Percentiles rank a stretch among this genome's conserved stretches.
These are phyloP conservation scores for Chytridiales sp. DNA, from an alignment of 371 early-diverging fungal genomes.

Conservation along the genomic window DNA sequence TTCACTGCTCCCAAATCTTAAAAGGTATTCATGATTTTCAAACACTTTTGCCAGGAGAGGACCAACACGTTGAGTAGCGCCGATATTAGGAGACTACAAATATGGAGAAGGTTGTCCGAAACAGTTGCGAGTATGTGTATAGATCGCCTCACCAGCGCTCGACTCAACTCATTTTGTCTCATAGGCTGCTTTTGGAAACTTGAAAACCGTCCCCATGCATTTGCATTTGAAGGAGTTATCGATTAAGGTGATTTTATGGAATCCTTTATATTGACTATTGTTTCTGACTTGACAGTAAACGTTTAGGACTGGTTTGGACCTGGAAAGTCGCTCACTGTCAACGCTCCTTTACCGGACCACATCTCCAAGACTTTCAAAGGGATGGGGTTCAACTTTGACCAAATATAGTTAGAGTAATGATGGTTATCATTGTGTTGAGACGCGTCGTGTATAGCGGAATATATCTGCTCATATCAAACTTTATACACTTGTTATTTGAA, in stretches of 20 bases:
- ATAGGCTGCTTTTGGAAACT: constrained; percentile 17
- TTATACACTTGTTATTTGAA: no score
- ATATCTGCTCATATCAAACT: no score
- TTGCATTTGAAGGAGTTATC: constrained; percentile 33
- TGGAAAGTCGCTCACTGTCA: constrained; percentile 25
- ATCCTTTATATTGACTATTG: neutral
- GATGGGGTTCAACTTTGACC: no score
- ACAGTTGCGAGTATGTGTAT: constrained; percentile 22
- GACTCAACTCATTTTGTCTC: neutral
- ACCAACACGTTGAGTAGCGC: constrained; percentile 16
- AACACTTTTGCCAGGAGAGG: neutral
- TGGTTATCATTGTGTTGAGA: no score
- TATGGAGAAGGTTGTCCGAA: constrained; percentile 44
- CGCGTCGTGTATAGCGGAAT: no score
- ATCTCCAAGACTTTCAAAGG: constrained; percentile 21
- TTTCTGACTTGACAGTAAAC: neutral
- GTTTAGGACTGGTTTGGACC: constrained; percentile 36
- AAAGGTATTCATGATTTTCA: constrained; percentile 18
- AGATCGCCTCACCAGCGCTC: neutral
- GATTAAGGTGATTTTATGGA: constrained; percentile 21
- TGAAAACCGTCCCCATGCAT: constrained; percentile 34
- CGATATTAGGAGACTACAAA: constrained; percentile 57
- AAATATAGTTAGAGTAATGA: no score
- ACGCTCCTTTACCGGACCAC: constrained; percentile 33
- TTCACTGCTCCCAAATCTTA: constrained; percentile 56